Conservation (phyloP, 805 yeast species). For the Zygosaccharomyces siamensis region DNA sequence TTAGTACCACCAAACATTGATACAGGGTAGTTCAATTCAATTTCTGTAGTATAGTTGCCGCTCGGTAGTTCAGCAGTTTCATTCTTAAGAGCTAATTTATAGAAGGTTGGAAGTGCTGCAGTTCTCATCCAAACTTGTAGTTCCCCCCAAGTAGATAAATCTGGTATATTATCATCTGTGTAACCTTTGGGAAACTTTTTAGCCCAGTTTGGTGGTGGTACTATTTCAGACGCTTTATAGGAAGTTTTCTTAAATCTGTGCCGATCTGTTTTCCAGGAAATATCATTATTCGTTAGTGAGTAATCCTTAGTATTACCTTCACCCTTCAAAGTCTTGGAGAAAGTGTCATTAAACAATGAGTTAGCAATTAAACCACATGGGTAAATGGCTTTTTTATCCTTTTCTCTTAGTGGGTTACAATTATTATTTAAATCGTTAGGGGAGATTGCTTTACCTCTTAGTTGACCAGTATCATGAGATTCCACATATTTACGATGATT, state of each 20-base stretch:
- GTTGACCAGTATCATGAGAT: conserved; percentile 74
- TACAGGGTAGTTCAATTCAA: conserved; percentile 79
- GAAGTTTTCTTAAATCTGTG: conserved; percentile 58
- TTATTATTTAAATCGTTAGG: conserved; percentile 44
- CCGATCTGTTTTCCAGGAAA: conserved; percentile 69
- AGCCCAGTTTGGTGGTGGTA: conserved; percentile 82
- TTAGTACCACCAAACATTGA: conserved; percentile 84
- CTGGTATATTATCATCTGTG: conserved; percentile 63
- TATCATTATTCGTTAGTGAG: conserved; percentile 47
- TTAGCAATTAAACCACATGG: conserved; percentile 87
- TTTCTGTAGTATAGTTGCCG: conserved; percentile 66
- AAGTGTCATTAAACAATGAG: conserved; percentile 74
- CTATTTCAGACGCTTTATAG: conserved; percentile 56
- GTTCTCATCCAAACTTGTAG: conserved; percentile 89
- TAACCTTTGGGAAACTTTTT: conserved; percentile 70
- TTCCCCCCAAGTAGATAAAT: conserved; percentile 59
- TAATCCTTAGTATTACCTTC: conserved; percentile 35
- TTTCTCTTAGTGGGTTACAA: conserved; percentile 36
- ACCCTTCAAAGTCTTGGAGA: conserved; percentile 43
- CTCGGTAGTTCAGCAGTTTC: conserved; percentile 48
- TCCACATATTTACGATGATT: conserved; percentile 92
- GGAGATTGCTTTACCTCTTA: conserved; percentile 68
- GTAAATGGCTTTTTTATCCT: conserved; percentile 44
- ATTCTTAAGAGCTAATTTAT: conserved; percentile 76
- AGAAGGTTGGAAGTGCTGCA: conserved; percentile 86